phyloP scores from a whole-genome alignment of 2,329 filamentous ascomycete genomes.

The Trichoderma polysporum region DNA sequence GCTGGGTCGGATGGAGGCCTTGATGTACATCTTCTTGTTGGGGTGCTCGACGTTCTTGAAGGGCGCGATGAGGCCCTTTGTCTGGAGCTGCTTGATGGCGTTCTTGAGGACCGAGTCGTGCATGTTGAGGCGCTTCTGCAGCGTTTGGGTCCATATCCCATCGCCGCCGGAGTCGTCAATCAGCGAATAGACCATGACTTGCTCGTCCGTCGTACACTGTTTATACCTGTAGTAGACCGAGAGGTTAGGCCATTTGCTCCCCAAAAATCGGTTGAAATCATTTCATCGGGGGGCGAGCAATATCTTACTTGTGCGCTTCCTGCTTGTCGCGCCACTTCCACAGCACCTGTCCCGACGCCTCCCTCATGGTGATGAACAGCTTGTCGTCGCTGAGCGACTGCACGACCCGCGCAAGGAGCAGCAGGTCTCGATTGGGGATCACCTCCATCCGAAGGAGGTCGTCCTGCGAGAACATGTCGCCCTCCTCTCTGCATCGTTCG shows the following conservation, averaged over 20 bases:
- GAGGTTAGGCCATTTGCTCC: background rate
- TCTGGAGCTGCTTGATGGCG: conserved; percentile 79
- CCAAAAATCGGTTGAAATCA: background rate
- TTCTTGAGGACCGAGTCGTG: conserved; percentile 81
- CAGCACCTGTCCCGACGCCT: conserved; percentile 40
- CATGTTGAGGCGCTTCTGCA: conserved; percentile 77
- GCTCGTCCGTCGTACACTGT: conserved; percentile 66
- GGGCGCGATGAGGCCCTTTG: conserved; percentile 77
- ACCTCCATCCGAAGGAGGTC: conserved; percentile 58
- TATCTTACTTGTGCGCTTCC: conserved; percentile 59
- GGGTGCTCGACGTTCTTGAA: conserved; percentile 92
- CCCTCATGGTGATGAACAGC: conserved; percentile 51
- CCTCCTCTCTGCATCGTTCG: conserved; percentile 52
- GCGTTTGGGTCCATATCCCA: conserved; percentile 87
- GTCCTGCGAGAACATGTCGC: conserved; percentile 56
- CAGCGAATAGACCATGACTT: conserved; percentile 79
- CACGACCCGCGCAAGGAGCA: conserved; percentile 55
- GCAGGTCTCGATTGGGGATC: conserved; percentile 56
- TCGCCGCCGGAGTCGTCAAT: conserved; percentile 83
- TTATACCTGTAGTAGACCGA: conserved; percentile 48
- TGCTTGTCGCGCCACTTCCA: conserved; percentile 60
- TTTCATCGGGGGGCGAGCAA: background rate
- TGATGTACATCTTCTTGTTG: conserved; percentile 94
- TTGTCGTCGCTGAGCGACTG: conserved; percentile 60
- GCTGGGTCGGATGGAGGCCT: conserved; percentile 76